A percentile compares a stretch with the other conserved stretches of the same genome.
These are phyloP conservation scores for Lyophyllum shimeji DNA, from an alignment of 768 basidiomycete species.

Conservation along the genomic window DNA sequence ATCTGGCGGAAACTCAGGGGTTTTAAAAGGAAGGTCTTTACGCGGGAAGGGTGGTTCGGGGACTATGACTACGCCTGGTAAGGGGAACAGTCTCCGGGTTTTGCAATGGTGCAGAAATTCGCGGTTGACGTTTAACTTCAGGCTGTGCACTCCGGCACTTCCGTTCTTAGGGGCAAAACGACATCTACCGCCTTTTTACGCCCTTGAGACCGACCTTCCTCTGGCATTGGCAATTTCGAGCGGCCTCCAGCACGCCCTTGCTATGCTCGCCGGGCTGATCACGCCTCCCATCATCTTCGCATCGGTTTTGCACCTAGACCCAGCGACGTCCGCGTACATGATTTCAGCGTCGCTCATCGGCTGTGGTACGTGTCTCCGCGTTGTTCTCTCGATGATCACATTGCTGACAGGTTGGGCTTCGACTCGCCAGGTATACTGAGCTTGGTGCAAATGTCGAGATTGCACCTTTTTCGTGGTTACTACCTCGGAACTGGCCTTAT, in stretches of 20 bases:
- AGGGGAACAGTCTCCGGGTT: background rate
- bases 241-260: conserved; percentile 75
- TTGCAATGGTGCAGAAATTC: background rate
- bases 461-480: conserved; percentile 60
- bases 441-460: conserved; percentile 75
- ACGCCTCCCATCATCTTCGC: conserved; percentile 84
- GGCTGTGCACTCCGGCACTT: conserved; percentile 67
- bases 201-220: conserved; percentile 69
- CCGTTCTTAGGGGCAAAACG: conserved; percentile 50
- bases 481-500: conserved; percentile 80
- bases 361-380: conserved; percentile 50
- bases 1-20: conserved; percentile 1
- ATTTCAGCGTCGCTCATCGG: conserved; percentile 79
- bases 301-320: conserved; percentile 57
- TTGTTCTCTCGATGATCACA: background rate
- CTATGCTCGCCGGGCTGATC: conserved; percentile 82
- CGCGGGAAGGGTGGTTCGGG: conserved; percentile 75
- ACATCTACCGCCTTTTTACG: conserved; percentile 69
- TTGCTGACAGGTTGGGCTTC: background rate
- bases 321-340: conserved; percentile 67
- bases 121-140: conserved; percentile 7
- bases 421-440: conserved; percentile 59
- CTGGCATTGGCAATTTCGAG: conserved; percentile 70
- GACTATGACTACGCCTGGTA: conserved; percentile 76
- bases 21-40: conserved; percentile 35